These are phyloP conservation scores for Leptodermis oblonga DNA, from an alignment of 257 asterid genomes.

Conservation along the genomic window DNA sequence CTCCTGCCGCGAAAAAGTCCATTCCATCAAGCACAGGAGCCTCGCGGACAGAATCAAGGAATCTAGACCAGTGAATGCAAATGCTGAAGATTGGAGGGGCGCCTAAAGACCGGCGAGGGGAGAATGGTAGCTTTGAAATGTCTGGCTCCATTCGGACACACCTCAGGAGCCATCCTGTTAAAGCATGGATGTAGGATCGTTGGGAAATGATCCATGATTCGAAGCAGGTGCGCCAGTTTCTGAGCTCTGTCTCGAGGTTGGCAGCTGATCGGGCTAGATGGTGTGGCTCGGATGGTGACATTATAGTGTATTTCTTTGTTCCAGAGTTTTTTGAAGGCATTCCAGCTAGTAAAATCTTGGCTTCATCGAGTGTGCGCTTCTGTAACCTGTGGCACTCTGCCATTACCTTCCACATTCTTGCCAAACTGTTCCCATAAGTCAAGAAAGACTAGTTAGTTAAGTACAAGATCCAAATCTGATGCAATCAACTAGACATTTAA, in stretches of 20 bases:
- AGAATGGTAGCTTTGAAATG: conserved; percentile 48
- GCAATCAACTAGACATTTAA: not conserved
- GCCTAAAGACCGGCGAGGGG: conserved; percentile 54
- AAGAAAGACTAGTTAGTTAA: not conserved
- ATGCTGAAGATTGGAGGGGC: conserved; percentile 60
- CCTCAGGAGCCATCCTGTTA: conserved; percentile 72
- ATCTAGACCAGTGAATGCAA: conserved; percentile 73
- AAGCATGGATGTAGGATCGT: conserved; percentile 68
- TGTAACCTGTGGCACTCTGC: conserved; percentile 89
- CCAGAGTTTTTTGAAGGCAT: conserved; percentile 52
- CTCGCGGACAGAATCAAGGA: conserved; percentile 49
- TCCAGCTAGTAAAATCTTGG: conserved; percentile 82
- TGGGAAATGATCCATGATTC: conserved; percentile 80
- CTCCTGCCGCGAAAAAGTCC: conserved; percentile 79
- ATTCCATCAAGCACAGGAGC: conserved; percentile 76
- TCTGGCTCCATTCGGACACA: conserved; percentile 53
- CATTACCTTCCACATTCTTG: conserved; percentile 93
- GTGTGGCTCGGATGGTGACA: conserved; percentile 82
- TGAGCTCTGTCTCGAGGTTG: conserved; percentile 79
- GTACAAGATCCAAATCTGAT: not conserved
- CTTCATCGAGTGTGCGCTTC: conserved; percentile 81
- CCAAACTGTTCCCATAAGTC: conserved; percentile 45
- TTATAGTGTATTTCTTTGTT: conserved; percentile 54
- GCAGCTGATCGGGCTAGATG: conserved; percentile 76
- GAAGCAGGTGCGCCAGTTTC: conserved; percentile 77